A percentile compares a stretch with the other conserved stretches of the same genome.
Evolutionary conservation across 2,329 filamentous ascomycete species (phyloP).

Genomic region (Aspergillus costaricaensis): DNA sequence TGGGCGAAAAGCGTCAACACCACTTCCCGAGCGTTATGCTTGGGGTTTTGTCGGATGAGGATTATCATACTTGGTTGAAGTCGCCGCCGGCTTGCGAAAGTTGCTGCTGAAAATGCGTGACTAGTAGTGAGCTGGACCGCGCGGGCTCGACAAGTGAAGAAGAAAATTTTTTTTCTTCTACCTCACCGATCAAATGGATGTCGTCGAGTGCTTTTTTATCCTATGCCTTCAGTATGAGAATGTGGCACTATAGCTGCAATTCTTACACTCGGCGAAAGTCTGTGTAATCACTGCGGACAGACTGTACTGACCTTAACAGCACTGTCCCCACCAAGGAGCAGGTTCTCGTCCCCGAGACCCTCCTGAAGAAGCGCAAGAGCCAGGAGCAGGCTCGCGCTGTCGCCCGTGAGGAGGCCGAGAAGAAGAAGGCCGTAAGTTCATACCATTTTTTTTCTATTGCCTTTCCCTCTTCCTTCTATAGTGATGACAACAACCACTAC

Average conservation of each 20-base stretch:
- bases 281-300: slow-evolving; percentile 67
- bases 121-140: slow-evolving; percentile 20
- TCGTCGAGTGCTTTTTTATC: slow-evolving; percentile 70
- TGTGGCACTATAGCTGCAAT: slow-evolving; percentile 89
- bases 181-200: slow-evolving; percentile 80
- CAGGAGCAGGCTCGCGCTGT: slow-evolving; percentile 99
- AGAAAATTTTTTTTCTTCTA: slow-evolving; percentile 13
- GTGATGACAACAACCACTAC: slow-evolving; percentile 86
- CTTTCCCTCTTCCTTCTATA: slow-evolving; percentile 33
- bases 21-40: slow-evolving; percentile 54
- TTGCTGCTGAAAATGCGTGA: slow-evolving; percentile 30
- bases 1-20: slow-evolving; percentile 50
- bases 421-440: slow-evolving; percentile 83
- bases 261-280: slow-evolving; percentile 79
- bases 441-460: slow-evolving; percentile 7
- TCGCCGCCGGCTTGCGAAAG: slow-evolving; percentile 26
- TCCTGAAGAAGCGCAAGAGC: slow-evolving; percentile 99
- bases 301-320: slow-evolving; percentile 77
- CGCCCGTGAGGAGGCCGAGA: slow-evolving; percentile 73
- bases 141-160: slow-evolving; percentile 14
- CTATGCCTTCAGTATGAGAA: slow-evolving; percentile 72
- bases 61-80: slow-evolving; percentile 36
- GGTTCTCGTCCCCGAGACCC: slow-evolving; percentile 97
- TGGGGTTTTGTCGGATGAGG: slow-evolving; percentile 79
- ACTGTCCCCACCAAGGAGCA: slow-evolving; percentile 92